Percentiles rank a stretch among this genome's conserved stretches.
These are phyloP conservation scores for Pichia occidentalis DNA, from an alignment of 805 yeast genomes.

Conservation along the genomic window DNA sequence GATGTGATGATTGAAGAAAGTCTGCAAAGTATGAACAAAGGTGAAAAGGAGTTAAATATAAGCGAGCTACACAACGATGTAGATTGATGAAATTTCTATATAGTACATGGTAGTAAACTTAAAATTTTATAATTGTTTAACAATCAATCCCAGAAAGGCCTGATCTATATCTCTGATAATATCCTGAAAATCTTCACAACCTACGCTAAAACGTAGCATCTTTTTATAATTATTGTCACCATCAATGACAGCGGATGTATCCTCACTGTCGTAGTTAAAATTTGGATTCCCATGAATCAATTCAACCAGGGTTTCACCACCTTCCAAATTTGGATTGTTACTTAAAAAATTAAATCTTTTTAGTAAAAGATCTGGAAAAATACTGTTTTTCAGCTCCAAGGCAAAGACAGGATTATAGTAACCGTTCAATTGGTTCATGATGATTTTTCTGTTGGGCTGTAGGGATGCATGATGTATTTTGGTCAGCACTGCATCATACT, in stretches of 20 bases:
- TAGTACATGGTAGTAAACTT: neutral
- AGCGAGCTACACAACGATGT: neutral
- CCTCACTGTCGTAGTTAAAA: slow-evolving; percentile 20
- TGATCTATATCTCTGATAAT: slow-evolving; percentile 40
- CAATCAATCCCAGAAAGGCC: slow-evolving; percentile 29
- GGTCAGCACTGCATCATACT: slow-evolving; percentile 30
- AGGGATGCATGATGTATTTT: slow-evolving; percentile 42
- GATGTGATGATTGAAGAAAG: slow-evolving; percentile 20
- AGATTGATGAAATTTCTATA: neutral
- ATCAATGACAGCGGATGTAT: neutral
- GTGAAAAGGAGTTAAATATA: neutral
- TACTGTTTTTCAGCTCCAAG: slow-evolving; percentile 31
- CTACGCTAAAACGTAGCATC: slow-evolving; percentile 44
- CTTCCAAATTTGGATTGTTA: slow-evolving; percentile 41
- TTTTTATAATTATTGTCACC: slow-evolving; percentile 12
- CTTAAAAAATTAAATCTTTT: slow-evolving; percentile 41
- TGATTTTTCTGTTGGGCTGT: slow-evolving; percentile 34
- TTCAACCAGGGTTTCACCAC: slow-evolving; percentile 50
- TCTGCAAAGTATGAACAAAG: slow-evolving; percentile 1
- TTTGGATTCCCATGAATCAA: slow-evolving; percentile 32
- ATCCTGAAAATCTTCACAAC: slow-evolving; percentile 47
- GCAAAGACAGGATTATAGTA: slow-evolving; percentile 44
- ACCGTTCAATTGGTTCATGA: slow-evolving; percentile 36
- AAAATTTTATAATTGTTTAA: slow-evolving; percentile 1
- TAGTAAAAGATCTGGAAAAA: slow-evolving; percentile 35